Evolutionary conservation across 2,329 filamentous ascomycete genomes (phyloP).

Genomic region (Triangularia setosa): DNA sequence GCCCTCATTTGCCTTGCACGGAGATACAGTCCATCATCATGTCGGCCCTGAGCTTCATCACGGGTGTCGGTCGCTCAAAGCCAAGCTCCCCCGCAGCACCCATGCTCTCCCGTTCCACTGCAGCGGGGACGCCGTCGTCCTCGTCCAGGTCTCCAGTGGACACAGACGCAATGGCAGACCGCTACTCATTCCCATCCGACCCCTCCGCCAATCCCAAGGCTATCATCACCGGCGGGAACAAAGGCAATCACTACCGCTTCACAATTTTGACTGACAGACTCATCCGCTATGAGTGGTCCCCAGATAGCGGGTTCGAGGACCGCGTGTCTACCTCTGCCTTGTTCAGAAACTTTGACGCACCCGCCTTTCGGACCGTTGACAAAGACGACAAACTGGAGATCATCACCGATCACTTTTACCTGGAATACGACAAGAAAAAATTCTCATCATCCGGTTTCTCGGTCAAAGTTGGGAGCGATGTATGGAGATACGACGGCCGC

Average conservation of each 20-base stretch:
- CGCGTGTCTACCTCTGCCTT: slow-evolving; percentile 59
- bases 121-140: not conserved
- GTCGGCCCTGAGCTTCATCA: slow-evolving; percentile 4
- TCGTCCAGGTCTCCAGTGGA: not conserved
- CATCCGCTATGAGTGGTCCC: slow-evolving; percentile 59
- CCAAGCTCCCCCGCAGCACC: not conserved
- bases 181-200: slow-evolving; percentile 40
- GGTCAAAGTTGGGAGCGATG: slow-evolving; percentile 41
- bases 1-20: not conserved
- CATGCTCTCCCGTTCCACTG: not conserved
- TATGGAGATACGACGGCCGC: slow-evolving; percentile 52
- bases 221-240: slow-evolving; percentile 37
- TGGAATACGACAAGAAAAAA: slow-evolving; percentile 54
- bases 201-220: slow-evolving; percentile 43
- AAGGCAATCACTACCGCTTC: slow-evolving; percentile 50
- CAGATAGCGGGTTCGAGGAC: slow-evolving; percentile 58
- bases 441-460: slow-evolving; percentile 50
- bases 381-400: slow-evolving; percentile 48
- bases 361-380: slow-evolving; percentile 47
- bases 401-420: slow-evolving; percentile 50
- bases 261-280: slow-evolving; percentile 54
- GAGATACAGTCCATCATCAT: not conserved
- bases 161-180: slow-evolving; percentile 18
- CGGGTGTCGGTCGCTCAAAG: not conserved
- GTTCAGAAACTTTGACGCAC: slow-evolving; percentile 43